Conservation (phyloP, 208 protist species). For the Trichomonas gallinae region DNA sequence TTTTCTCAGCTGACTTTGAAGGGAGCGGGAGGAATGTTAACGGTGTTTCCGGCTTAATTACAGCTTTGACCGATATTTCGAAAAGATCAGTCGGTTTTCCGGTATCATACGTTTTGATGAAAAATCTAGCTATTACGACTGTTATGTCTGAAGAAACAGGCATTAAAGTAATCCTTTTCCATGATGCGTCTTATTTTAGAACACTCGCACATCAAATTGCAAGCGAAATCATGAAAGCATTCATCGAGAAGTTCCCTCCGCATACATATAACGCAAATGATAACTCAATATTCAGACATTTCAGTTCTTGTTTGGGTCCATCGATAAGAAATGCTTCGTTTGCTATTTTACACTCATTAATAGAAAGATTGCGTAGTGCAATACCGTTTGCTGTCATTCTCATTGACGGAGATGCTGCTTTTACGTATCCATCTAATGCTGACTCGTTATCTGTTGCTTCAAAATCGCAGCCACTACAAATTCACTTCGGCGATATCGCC, state of each 20-base stretch:
- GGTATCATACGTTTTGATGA: background rate
- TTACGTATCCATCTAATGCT: background rate
- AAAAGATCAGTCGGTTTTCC: background rate
- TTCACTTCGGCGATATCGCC: background rate
- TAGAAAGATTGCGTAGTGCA: background rate
- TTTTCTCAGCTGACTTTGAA: background rate
- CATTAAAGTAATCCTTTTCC: background rate
- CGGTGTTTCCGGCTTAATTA: background rate
- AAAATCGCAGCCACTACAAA: background rate
- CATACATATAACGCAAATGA: background rate
- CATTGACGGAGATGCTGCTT: background rate
- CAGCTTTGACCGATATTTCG: background rate
- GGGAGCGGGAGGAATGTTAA: background rate
- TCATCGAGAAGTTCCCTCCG: background rate
- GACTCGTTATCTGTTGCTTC: background rate
- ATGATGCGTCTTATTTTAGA: background rate
- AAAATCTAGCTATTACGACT: background rate
- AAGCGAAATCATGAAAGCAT: background rate
- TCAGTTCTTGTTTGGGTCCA: background rate
- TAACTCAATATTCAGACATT: background rate
- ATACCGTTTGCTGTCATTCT: background rate
- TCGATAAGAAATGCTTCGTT: background rate
- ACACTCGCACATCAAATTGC: background rate
- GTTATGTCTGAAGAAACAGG: background rate
- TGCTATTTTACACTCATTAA: background rate